Evolutionary conservation across 352 stramenopile genomes (phyloP).

Genomic region (Thalassiosira sp.): DNA sequence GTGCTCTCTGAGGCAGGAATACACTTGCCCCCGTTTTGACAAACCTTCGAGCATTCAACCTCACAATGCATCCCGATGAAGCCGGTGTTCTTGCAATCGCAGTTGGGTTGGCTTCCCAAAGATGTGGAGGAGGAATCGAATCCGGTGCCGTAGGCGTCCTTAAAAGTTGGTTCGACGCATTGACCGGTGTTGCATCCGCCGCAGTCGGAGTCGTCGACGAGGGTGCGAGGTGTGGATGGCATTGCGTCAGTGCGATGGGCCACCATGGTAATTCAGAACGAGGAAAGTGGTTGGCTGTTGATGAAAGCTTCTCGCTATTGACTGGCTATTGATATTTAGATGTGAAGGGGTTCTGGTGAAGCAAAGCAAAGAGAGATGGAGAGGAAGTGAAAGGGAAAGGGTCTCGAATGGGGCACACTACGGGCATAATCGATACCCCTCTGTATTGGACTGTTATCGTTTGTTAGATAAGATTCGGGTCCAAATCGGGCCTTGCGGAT

Average conservation of each 20-base stretch:
- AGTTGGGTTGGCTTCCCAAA: slow-evolving; percentile 17
- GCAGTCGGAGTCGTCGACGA: slow-evolving; percentile 26
- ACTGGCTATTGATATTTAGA: too few relatives aligned
- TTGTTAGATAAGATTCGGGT: too few relatives aligned
- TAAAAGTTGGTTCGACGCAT: slow-evolving; percentile 27
- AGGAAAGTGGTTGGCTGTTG: too few relatives aligned
- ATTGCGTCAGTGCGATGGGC: background rate
- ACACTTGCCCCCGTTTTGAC: slow-evolving; percentile 39
- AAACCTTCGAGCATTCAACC: slow-evolving; percentile 27
- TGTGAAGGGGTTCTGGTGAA: too few relatives aligned
- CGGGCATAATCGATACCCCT: too few relatives aligned
- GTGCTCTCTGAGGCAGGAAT: slow-evolving; percentile 8
- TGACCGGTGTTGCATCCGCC: slow-evolving; percentile 36
- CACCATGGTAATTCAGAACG: too few relatives aligned
- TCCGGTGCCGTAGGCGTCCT: background rate
- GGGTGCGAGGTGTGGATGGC: background rate
- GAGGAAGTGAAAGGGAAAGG: too few relatives aligned
- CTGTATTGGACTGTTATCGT: too few relatives aligned
- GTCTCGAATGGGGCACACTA: too few relatives aligned
- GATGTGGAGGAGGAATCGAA: background rate
- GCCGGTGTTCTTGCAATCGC: slow-evolving; percentile 34
- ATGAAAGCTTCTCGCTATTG: too few relatives aligned
- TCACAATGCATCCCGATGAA: slow-evolving; percentile 38
- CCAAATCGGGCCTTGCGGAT: too few relatives aligned
- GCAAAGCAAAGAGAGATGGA: too few relatives aligned